Evolutionary conservation across 2,329 filamentous ascomycete genomes (phyloP).

Genomic region (Laburnicola sp.): DNA sequence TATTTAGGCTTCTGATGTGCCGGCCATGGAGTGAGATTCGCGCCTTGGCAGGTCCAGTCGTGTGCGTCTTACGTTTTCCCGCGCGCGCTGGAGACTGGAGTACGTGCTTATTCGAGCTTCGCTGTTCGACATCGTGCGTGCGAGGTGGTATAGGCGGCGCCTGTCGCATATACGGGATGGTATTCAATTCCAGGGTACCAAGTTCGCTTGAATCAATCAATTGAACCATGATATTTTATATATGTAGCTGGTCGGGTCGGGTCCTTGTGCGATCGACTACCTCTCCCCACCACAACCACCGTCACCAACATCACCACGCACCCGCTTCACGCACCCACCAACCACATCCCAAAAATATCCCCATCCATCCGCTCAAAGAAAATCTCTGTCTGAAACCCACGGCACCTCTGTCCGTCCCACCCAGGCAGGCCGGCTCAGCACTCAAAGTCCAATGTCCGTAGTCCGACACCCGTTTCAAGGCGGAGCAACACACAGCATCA

Average conservation of each 20-base stretch:
- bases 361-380: not conserved
- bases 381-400: not conserved
- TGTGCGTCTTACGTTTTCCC: not conserved
- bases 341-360: not conserved
- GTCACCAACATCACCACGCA: not conserved
- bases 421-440: not conserved
- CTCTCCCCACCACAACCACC: not conserved
- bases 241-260: not conserved
- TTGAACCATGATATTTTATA: too few species aligned
- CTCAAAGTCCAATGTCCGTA: constrained; percentile 7
- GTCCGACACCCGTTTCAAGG: constrained; percentile 6
- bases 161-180: too few species aligned
- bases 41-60: constrained; percentile 4
- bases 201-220: too few species aligned
- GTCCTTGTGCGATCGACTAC: not conserved
- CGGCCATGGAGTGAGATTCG: not conserved
- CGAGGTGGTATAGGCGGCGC: too few species aligned
- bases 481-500: not conserved
- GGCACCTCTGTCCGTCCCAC: too few species aligned
- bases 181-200: too few species aligned
- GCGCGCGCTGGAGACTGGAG: too few species aligned
- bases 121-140: too few species aligned
- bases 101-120: too few species aligned
- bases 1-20: not conserved
- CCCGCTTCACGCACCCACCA: not conserved